These are phyloP conservation scores for Atractiella rhizophila DNA, from an alignment of 768 basidiomycete genomes.

Conservation along the genomic window DNA sequence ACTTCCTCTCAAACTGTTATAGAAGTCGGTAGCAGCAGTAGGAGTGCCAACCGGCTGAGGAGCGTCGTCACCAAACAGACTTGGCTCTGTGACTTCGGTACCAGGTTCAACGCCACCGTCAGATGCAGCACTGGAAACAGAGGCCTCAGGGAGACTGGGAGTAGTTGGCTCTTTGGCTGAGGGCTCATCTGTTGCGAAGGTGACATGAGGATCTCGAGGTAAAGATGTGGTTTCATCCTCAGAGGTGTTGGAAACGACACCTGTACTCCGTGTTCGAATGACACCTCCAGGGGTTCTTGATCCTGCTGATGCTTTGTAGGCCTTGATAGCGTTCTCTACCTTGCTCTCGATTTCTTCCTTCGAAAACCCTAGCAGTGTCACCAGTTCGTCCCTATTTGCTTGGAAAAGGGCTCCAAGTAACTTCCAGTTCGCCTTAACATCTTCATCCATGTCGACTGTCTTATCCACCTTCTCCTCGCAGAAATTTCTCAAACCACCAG, in stretches of 20 bases:
- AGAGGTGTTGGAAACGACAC: neutral
- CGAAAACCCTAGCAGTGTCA: conserved; percentile 73
- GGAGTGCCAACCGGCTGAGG: conserved; percentile 17
- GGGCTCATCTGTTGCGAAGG: conserved; percentile 37
- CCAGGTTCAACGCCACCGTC: conserved; percentile 29
- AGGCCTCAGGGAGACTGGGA: conserved; percentile 22
- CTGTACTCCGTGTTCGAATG: conserved; percentile 4
- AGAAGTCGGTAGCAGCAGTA: conserved; percentile 39
- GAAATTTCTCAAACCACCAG: conserved; percentile 9
- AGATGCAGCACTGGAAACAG: conserved; percentile 27
- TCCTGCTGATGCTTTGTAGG: conserved; percentile 29
- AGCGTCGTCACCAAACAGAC: conserved; percentile 65
- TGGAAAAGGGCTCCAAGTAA: conserved; percentile 51
- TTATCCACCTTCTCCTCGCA: conserved; percentile 2
- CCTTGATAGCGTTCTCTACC: conserved; percentile 58
- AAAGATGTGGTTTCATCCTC: conserved; percentile 8
- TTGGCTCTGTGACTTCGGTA: conserved; percentile 50
- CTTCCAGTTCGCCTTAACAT: conserved; percentile 16
- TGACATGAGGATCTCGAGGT: conserved; percentile 49
- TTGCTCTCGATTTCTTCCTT: conserved; percentile 55
- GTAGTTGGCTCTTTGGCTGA: conserved; percentile 15
- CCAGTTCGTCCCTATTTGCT: conserved; percentile 64
- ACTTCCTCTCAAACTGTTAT: conserved; percentile 43
- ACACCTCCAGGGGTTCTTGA: neutral
- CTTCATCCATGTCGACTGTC: neutral